Evolutionary conservation across 139 green algal species (phyloP), one percentile per base, ranked within the genome.

Genomic region (Pleodorina starrii): DNA sequence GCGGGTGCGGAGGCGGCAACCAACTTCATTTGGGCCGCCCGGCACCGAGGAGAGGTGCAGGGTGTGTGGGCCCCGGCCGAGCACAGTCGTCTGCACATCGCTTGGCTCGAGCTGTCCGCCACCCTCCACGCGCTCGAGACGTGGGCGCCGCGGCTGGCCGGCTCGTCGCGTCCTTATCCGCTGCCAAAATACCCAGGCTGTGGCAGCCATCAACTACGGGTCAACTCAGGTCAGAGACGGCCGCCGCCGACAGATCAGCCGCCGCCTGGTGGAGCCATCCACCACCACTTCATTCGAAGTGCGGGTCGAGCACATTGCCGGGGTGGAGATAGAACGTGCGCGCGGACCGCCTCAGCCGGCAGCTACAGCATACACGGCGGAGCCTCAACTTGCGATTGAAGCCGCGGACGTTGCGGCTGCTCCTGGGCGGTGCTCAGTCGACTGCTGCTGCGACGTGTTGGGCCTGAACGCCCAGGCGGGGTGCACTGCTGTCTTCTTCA

Each of bases 21-120:
- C n/a, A n/a, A n/a, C n/a, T n/a, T n/a, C n/a, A 46, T 59, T 21
- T 48, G 84, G 11, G 84, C n/a, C 0, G 51, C 74, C 0, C 59
- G 54, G 35, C 32, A 44, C 6, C 17, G 9, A 14, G 48, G 10
- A 25, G 48, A 71, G 35, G 2, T 74, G 1, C 73, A 75, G 29
- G 63, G 84, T 9, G 5, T 2, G 1, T 89, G 63, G 63, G 1
- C 42, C 0, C 5, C 21, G 7, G 44, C 79, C 35, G 32, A 81
- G 68, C 48, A 4, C 25, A 29, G n/a, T n/a, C n/a, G 21, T n/a
- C 60, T 78, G 59, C 63, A 89, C 40, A 75, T 89, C 16, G 84
- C 44, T 11, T 60, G 44, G 66, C 27, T 75, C 1, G 84, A 89
- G 50, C 69, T 89, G 1, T 38, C 27, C 43, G 84, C 84, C 0